A percentile compares a stretch with the other conserved stretches of the same genome.
Conservation (phyloP, 345 rosid genomes). For the Lumnitzera littorea region DNA sequence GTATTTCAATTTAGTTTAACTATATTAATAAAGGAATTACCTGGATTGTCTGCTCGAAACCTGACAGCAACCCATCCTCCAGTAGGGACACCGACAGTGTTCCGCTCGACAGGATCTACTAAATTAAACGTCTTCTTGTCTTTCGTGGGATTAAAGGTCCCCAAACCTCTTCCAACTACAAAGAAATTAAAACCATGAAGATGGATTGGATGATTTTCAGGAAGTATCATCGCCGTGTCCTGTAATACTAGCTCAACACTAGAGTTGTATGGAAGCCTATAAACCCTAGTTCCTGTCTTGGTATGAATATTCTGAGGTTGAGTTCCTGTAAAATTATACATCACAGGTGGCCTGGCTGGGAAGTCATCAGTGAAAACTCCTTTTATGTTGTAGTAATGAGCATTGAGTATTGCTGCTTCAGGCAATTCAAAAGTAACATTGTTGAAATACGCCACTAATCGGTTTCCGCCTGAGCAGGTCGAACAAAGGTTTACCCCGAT, state of each 20-base stretch:
- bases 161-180: conserved; percentile 67
- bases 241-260: conserved; percentile 77
- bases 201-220: conserved; percentile 84
- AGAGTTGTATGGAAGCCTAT: conserved; percentile 49
- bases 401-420: conserved; percentile 45
- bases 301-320: conserved; percentile 55
- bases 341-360: conserved; percentile 42
- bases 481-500: conserved; percentile 69
- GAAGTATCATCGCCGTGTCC: conserved; percentile 67
- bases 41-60: conserved; percentile 90
- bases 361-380: conserved; percentile 83
- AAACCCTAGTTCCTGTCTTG: conserved; percentile 57
- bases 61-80: conserved; percentile 93
- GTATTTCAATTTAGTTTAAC: background rate
- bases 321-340: conserved; percentile 60
- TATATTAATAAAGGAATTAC: conserved; percentile 16
- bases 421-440: conserved; percentile 85
- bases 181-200: conserved; percentile 91
- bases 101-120: conserved; percentile 89
- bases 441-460: conserved; percentile 68
- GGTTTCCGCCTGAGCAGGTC: conserved; percentile 43
- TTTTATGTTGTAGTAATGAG: conserved; percentile 57
- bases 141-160: conserved; percentile 47
- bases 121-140: conserved; percentile 71
- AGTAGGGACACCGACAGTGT: conserved; percentile 75